Evolutionary conservation across 176 grass and related monocot species (phyloP).

Genomic region (Stipa capillata): DNA sequence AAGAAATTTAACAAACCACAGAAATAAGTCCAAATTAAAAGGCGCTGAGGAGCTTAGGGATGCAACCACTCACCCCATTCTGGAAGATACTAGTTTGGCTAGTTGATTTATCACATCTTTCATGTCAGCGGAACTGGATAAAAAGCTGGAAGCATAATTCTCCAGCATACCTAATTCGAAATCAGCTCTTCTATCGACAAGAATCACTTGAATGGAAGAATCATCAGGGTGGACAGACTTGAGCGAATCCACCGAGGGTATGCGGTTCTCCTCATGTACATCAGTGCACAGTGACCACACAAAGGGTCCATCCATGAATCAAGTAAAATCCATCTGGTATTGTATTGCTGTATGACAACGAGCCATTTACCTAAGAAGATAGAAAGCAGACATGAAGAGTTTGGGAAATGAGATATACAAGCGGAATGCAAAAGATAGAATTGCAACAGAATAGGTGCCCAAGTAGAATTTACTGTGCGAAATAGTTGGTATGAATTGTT

Average conservation of each 20-base stretch:
- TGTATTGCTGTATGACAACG: conserved; percentile 75
- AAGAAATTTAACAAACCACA: not conserved
- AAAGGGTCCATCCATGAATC: conserved; percentile 91
- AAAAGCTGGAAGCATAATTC: conserved; percentile 37
- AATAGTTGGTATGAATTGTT: not conserved
- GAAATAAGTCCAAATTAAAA: not conserved
- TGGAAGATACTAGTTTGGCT: conserved; percentile 73
- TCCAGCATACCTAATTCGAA: conserved; percentile 62
- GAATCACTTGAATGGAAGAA: conserved; percentile 62
- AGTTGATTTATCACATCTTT: conserved; percentile 76
- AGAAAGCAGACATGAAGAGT: not conserved
- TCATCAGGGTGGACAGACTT: conserved; percentile 52
- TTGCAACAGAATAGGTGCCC: not conserved
- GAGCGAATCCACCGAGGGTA: conserved; percentile 71
- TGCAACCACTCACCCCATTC: conserved; percentile 56
- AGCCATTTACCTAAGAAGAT: conserved; percentile 62
- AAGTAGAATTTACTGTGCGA: not conserved
- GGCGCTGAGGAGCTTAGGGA: not conserved
- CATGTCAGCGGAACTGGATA: conserved; percentile 43
- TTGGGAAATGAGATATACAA: not conserved
- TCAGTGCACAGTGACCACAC: conserved; percentile 94
- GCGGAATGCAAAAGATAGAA: not conserved
- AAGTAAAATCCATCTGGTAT: conserved; percentile 86
- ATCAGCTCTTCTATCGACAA: conserved; percentile 66
- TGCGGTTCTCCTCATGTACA: conserved; percentile 58